phyloP scores from a whole-genome alignment of 2,329 filamentous ascomycete species.

The Paracamarosporium sp. region DNA sequence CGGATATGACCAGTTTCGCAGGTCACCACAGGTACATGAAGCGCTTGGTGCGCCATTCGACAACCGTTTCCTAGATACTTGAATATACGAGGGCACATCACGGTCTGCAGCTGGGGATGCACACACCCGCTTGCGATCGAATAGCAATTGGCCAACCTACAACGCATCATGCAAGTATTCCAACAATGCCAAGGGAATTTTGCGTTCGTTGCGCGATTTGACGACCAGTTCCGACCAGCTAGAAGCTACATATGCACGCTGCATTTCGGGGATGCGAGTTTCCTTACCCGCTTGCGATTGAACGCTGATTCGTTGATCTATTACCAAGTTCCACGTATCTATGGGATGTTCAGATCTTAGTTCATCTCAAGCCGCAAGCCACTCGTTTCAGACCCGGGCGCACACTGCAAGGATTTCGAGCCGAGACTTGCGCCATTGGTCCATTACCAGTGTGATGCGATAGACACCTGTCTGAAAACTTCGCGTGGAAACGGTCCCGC shows the following conservation, averaged over 20 bases:
- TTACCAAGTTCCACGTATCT: too few species aligned
- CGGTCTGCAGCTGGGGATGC: background rate
- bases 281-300: background rate
- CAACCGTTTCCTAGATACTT: background rate
- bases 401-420: too few species aligned
- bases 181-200: background rate
- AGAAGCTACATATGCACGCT: background rate
- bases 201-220: background rate
- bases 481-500: background rate
- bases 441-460: background rate
- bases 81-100: background rate
- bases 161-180: background rate
- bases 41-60: constrained; percentile 2
- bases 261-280: background rate
- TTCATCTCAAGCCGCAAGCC: background rate
- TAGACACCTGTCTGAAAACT: background rate
- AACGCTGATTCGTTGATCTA: background rate
- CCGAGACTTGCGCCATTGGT: constrained; percentile 1
- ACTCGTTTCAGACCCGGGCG: background rate
- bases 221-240: background rate
- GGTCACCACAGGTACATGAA: background rate
- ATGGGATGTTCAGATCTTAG: too few species aligned
- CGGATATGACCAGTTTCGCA: background rate
- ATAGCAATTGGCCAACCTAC: background rate
- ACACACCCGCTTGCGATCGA: background rate